These are phyloP conservation scores for Theileria parva DNA, from an alignment of 169 alveolate species.

Conservation along the genomic window DNA sequence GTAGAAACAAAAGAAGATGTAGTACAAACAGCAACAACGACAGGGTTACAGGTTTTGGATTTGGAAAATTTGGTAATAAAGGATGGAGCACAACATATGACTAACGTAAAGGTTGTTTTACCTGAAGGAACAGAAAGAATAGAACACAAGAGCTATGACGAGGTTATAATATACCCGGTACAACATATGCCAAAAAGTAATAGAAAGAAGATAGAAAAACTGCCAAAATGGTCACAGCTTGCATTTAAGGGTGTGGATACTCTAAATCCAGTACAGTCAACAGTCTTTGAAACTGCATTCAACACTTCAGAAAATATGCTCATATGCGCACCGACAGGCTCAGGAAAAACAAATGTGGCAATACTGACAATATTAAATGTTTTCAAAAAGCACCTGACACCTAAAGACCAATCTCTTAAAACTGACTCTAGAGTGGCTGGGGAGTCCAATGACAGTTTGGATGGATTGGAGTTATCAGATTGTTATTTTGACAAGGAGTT, in stretches of 20 bases:
- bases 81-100: slow-evolving; percentile 87
- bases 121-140: slow-evolving; percentile 90
- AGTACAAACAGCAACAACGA: slow-evolving; percentile 14
- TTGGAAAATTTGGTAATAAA: slow-evolving; percentile 81
- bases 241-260: slow-evolving; percentile 85
- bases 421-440: slow-evolving; percentile 59
- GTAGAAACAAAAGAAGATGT: slow-evolving; percentile 5
- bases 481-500: slow-evolving; percentile 74
- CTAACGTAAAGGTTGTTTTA: slow-evolving; percentile 87
- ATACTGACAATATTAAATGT: slow-evolving; percentile 94
- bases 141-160: slow-evolving; percentile 84
- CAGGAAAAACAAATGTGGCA: slow-evolving; percentile 99
- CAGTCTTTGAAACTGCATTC: slow-evolving; percentile 92
- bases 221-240: slow-evolving; percentile 95
- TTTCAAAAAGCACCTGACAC: slow-evolving; percentile 52
- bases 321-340: slow-evolving; percentile 99
- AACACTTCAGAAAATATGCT: slow-evolving; percentile 92
- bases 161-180: slow-evolving; percentile 78
- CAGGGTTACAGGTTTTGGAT: slow-evolving; percentile 36
- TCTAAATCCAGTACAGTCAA: slow-evolving; percentile 93
- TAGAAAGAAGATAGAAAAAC: slow-evolving; percentile 68
- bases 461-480: background rate
- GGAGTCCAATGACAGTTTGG: slow-evolving; percentile 67
- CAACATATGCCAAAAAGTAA: slow-evolving; percentile 64
- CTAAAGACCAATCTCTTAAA: slow-evolving; percentile 15